Conservation (phyloP, 73 alveolate genomes). For the Uronychia setigera region DNA sequence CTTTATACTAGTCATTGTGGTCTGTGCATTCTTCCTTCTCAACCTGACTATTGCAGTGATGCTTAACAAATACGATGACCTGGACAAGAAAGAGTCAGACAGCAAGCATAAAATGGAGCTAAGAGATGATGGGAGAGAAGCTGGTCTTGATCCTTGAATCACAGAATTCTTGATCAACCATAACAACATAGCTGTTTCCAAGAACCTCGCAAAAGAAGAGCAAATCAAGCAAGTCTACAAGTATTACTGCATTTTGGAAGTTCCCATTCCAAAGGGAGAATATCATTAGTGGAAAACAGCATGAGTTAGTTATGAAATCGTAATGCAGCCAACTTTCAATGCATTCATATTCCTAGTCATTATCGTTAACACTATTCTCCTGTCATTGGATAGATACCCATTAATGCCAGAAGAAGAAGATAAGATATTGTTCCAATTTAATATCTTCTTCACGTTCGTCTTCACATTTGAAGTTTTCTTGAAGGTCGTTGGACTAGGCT, state of each 20-base stretch:
- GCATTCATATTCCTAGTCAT: slow-evolving; percentile 36
- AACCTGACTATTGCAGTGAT: slow-evolving; percentile 40
- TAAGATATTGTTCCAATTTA: neutral
- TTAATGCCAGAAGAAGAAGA: slow-evolving; percentile 15
- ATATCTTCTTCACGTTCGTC: slow-evolving; percentile 31
- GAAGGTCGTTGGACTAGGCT: slow-evolving; percentile 71
- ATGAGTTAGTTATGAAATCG: neutral
- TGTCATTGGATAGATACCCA: slow-evolving; percentile 58
- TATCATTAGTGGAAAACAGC: neutral
- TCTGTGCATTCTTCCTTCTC: slow-evolving; percentile 22
- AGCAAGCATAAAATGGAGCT: neutral
- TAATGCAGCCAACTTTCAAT: slow-evolving; percentile 9
- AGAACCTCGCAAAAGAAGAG: neutral
- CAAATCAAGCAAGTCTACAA: neutral
- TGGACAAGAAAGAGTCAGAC: neutral
- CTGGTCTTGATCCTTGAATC: neutral
- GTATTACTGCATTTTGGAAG: neutral
- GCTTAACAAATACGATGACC: slow-evolving; percentile 33
- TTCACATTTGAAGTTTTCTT: slow-evolving; percentile 64
- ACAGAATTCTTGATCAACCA: neutral
- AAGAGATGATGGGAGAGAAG: neutral
- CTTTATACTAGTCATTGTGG: slow-evolving; percentile 15
- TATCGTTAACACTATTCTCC: slow-evolving; percentile 51
- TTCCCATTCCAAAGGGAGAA: neutral
- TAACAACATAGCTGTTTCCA: neutral